Evolutionary conservation across 345 rosid species (phyloP).

Genomic region (Acer campestre): DNA sequence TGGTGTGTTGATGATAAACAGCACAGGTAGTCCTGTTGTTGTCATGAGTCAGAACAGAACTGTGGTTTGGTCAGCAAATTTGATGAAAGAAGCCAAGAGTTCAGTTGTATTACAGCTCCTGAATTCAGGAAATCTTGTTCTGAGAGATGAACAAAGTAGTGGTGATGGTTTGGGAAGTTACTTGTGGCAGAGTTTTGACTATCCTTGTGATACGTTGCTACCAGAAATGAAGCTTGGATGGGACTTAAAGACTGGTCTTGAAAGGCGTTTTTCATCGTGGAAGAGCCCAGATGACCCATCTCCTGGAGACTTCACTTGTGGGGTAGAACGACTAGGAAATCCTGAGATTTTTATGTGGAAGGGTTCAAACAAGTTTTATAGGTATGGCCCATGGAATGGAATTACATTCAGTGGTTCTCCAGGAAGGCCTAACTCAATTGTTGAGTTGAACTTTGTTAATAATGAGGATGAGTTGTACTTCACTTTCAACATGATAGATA

Average conservation of each 20-base stretch:
- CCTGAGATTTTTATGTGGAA: slow-evolving; percentile 42
- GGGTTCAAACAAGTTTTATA: slow-evolving; percentile 15
- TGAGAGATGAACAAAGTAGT: background rate
- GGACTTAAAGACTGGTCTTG: slow-evolving; percentile 32
- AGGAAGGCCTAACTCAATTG: slow-evolving; percentile 26
- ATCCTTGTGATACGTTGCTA: slow-evolving; percentile 57
- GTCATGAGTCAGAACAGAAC: slow-evolving; percentile 16
- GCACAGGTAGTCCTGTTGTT: slow-evolving; percentile 25
- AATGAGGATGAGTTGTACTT: slow-evolving; percentile 34
- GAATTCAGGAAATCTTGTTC: slow-evolving; percentile 33
- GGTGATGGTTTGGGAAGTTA: slow-evolving; percentile 4
- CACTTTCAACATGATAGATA: slow-evolving; percentile 24
- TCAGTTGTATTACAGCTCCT: slow-evolving; percentile 27
- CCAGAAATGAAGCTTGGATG: slow-evolving; percentile 59
- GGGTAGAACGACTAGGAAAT: slow-evolving; percentile 23
- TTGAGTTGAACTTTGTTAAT: slow-evolving; percentile 28
- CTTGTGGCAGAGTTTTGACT: slow-evolving; percentile 61
- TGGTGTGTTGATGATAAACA: slow-evolving; percentile 13
- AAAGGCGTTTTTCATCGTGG: slow-evolving; percentile 46
- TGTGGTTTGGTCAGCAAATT: slow-evolving; percentile 32
- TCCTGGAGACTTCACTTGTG: slow-evolving; percentile 40
- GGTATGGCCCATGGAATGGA: slow-evolving; percentile 61
- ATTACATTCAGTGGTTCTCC: slow-evolving; percentile 48
- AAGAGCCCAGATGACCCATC: slow-evolving; percentile 44
- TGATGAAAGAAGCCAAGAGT: background rate